Percentiles rank a stretch among this genome's conserved stretches.
These are phyloP conservation scores for Phytophthora aleatoria DNA, from an alignment of 352 stramenopile species.

Conservation along the genomic window DNA sequence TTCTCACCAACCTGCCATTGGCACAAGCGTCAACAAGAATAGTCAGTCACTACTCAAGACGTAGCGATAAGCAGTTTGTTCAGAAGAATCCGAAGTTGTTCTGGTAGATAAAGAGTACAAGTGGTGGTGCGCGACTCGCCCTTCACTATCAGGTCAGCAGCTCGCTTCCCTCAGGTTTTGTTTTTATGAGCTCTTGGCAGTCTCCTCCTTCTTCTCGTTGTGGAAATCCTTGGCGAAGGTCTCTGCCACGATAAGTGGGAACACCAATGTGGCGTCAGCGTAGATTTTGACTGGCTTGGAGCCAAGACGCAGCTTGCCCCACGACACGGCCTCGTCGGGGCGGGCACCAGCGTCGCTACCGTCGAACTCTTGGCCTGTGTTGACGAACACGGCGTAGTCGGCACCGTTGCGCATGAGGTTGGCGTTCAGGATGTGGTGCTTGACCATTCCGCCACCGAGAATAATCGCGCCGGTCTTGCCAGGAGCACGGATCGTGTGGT, in stretches of 20 bases:
- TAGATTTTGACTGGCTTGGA: constrained; percentile 97
- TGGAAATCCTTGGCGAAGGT: constrained; percentile 98
- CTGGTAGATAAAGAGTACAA: constrained; percentile 44
- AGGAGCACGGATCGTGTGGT: constrained; percentile 95
- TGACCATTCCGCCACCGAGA: constrained; percentile 97
- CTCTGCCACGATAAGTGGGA: constrained; percentile 98
- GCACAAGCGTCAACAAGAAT: constrained; percentile 8
- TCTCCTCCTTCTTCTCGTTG: constrained; percentile 45
- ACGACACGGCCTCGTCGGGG: constrained; percentile 99
- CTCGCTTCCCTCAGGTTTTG: constrained; percentile 5
- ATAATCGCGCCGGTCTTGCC: constrained; percentile 97
- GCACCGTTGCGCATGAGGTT: constrained; percentile 99
- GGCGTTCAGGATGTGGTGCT: constrained; percentile 99
- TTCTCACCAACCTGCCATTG: constrained; percentile 10
- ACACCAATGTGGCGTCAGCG: constrained; percentile 97
- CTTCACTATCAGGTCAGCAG: constrained; percentile 27
- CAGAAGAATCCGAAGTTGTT: constrained; percentile 26
- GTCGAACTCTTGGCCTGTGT: constrained; percentile 98
- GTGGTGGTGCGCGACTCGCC: constrained; percentile 24
- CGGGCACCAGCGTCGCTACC: constrained; percentile 97
- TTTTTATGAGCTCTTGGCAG: constrained; percentile 28
- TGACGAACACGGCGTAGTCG: constrained; percentile 99
- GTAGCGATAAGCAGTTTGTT: constrained; percentile 14
- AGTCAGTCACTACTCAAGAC: constrained; percentile 20
- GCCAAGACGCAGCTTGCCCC: constrained; percentile 97